These are phyloP conservation scores for Botrytis fragariae DNA, from an alignment of 2,329 filamentous ascomycete genomes.

Conservation along the genomic window DNA sequence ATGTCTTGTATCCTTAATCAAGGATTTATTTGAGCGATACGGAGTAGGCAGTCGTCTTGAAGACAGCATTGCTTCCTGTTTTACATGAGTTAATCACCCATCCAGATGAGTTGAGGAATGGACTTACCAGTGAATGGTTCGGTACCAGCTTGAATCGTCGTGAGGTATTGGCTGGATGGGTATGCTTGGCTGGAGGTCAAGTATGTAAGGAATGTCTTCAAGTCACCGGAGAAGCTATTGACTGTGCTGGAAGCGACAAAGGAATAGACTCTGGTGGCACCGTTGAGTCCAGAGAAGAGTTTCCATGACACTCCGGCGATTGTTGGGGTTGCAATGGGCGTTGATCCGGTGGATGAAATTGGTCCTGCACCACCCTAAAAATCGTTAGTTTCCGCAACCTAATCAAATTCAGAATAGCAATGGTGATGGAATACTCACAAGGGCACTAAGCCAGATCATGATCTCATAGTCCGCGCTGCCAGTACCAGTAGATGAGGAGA, in stretches of 20 bases:
- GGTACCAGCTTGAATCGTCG: constrained; percentile 53
- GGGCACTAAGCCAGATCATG: constrained; percentile 62
- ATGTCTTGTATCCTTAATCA: not conserved
- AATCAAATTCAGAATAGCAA: not conserved
- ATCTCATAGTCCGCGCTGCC: constrained; percentile 56
- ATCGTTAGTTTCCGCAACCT: not conserved
- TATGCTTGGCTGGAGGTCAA: constrained; percentile 50
- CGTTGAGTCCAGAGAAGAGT: constrained; percentile 60
- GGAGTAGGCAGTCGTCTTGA: constrained; percentile 43
- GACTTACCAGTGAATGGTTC: constrained; percentile 50
- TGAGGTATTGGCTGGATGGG: constrained; percentile 50
- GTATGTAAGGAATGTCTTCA: constrained; percentile 57
- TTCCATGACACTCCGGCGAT: constrained; percentile 56
- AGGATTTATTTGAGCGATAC: constrained; percentile 20
- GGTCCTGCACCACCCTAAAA: constrained; percentile 52
- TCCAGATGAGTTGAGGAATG: too few relatives aligned
- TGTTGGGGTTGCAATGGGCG: constrained; percentile 51
- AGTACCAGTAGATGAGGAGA: constrained; percentile 50
- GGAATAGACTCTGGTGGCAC: constrained; percentile 58
- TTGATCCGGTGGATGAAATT: constrained; percentile 51
- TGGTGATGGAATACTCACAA: constrained; percentile 31
- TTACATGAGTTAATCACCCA: not conserved
- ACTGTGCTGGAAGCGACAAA: constrained; percentile 51
- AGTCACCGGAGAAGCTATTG: constrained; percentile 55
- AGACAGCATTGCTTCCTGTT: constrained; percentile 45